Evolutionary conservation across 2,329 filamentous ascomycete species (phyloP), one percentile per base, ranked within the genome.

Genomic region (Alternaria arbusti): DNA sequence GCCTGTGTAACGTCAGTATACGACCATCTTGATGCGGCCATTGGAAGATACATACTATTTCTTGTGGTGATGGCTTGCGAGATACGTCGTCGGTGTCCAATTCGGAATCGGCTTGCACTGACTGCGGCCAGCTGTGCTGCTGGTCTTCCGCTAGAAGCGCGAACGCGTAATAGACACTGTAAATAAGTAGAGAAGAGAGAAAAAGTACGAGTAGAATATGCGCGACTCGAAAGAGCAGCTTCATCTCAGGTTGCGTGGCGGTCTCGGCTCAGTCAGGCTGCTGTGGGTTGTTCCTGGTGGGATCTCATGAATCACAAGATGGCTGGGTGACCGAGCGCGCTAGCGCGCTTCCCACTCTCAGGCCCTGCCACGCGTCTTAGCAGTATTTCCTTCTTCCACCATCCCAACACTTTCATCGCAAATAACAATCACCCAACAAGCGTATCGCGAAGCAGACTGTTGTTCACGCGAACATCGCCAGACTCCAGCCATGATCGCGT

Each of bases 81-180:
- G 36, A 40, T n/a, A 40, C 36, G 36, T 40, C 2, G 36, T 40
- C n/a, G 51, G 44, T 20, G 13, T 26, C 30, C 57, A 44, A 22
- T 66, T 45, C 36, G n/a, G n/a, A 17, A 40, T 17, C n/a, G 36
- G 15, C 36, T 17, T 40, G 36, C 36, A 40, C 36, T 11, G 15
- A 3, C 36, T 40, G 28, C 4, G 51, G 44, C 5, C 54, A 25
- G 23, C 36, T 12, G n/a, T 54, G 56, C 5, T 17, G 56, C 25
- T 52, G 60, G 17, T 59, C 56, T 22, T 63, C 20, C 2, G 26
- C 4, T 32, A 50, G 44, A 26, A 62, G 17, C 30, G 55, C 59
- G 20, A 66, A 67, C 22, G 59, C 57, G 26, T 52, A 61, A 20
- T 60, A 63, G 30, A 63, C 63, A 3, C 44, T 65, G 15, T 65